Percentiles rank a stretch among this genome's conserved stretches.
phyloP scores from a whole-genome alignment of 2,329 filamentous ascomycete species.

The Stachybotrys chartarum region DNA sequence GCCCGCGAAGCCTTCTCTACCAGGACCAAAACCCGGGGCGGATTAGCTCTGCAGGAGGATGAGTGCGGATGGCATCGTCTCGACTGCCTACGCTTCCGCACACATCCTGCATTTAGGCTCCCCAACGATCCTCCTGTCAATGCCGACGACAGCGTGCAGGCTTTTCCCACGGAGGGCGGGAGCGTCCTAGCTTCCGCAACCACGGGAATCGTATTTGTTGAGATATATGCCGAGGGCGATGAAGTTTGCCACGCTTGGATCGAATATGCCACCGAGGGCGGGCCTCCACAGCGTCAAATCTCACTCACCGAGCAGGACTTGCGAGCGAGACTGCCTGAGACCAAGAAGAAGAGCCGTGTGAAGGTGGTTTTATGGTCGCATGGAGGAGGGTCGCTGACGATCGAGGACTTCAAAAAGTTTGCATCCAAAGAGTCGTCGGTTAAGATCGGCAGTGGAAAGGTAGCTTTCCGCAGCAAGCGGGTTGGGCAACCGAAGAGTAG shows the following conservation, averaged over 20 bases:
- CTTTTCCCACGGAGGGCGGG: conserved; percentile 75
- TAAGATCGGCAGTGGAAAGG: conserved; percentile 48
- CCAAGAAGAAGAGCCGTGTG: conserved; percentile 64
- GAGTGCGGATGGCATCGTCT: conserved; percentile 91
- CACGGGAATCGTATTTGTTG: conserved; percentile 77
- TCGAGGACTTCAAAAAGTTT: conserved; percentile 69
- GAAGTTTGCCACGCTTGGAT: conserved; percentile 74
- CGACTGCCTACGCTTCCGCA: conserved; percentile 80
- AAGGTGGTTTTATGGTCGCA: conserved; percentile 70
- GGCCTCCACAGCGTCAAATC: conserved; percentile 62
- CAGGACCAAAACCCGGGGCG: conserved; percentile 76
- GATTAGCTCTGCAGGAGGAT: conserved; percentile 65
- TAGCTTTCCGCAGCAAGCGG: conserved; percentile 68
- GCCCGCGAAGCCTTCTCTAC: conserved; percentile 80
- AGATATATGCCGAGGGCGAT: conserved; percentile 75
- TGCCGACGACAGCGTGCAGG: conserved; percentile 71
- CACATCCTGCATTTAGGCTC: conserved; percentile 82
- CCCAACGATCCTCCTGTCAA: conserved; percentile 62
- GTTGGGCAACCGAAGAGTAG: conserved; percentile 67
- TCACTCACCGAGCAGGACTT: conserved; percentile 69
- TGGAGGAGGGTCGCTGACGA: conserved; percentile 63
- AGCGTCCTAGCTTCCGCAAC: conserved; percentile 70
- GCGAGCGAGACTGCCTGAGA: conserved; percentile 61
- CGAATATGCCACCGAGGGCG: conserved; percentile 63
- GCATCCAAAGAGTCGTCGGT: conserved; percentile 64